Base-by-base conservation (phyloP, 192 early-diverging fungal species). In the Paraglomus brasilianum region DNA sequence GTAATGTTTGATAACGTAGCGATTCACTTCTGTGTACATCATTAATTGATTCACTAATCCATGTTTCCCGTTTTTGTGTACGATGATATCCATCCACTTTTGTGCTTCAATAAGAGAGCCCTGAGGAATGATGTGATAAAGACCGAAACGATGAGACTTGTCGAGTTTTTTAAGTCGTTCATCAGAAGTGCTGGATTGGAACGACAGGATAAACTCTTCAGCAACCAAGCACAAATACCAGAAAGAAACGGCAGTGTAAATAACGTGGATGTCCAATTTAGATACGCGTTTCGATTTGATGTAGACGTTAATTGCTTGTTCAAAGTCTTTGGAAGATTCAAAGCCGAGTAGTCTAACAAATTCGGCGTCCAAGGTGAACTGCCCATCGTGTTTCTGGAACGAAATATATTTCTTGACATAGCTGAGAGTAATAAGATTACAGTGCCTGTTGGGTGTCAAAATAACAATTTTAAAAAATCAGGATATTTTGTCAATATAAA, bases 171-270 rank as follows among this genome's bases (percentile, higher is more conserved):
- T 17, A 4, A 69, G 45, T 22, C 0, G 5, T 0, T 41, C 10
- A 13, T 69, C 66, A 19, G 19, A 44, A 43, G 19, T 4, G 2
- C 17, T 17, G 24, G 17, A 9, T 5, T 14, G 38, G 11, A 43
- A 56, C 14, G 66, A 5, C 17, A 56, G 13, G 17, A 49, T 66
- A 0, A 22, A 7, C 52, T n/a, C n/a, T n/a, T 69, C 52, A 30
- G 66, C 52, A 43, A 69, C 66, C 36, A 56, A 69, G 14, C 66
- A 22, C 19, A 52, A 36, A 19, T 56, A 69, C 49, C 52, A 69
- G 56, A 69, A 13, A 13, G 10, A 42, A 42, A 21, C 47, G 41
- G 66, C 52, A 5, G 50, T 69, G 38, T 14, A 40, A 50, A 36
- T 56, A 53, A 55, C 42, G n/a, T 66, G 38, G 5, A 41, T 8